These are phyloP conservation scores for Saccharomycopsis hybrid DNA, from an alignment of 1,139 yeast genomes.

Conservation along the genomic window DNA sequence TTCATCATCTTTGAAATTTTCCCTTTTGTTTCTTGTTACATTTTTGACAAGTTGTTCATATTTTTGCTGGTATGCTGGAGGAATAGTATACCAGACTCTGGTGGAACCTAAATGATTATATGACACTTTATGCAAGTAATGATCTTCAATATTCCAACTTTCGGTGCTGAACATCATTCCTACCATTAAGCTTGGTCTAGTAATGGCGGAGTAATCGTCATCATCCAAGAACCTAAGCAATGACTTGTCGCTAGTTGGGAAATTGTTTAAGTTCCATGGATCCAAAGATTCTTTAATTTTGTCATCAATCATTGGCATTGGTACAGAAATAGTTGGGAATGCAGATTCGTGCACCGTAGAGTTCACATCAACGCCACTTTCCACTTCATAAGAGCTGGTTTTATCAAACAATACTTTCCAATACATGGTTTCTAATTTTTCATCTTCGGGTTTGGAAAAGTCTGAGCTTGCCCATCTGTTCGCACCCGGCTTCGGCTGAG, in stretches of 20 bases:
- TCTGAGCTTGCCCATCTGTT: not conserved
- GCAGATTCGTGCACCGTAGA: constrained; percentile 44
- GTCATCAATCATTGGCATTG: constrained; percentile 16
- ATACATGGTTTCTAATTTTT: constrained; percentile 39
- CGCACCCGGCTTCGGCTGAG: too few relatives aligned
- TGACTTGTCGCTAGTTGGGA: constrained; percentile 54
- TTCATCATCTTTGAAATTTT: constrained; percentile 22
- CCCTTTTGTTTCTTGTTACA: constrained; percentile 21
- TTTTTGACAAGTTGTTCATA: constrained; percentile 46
- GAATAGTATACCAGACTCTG: constrained; percentile 75
- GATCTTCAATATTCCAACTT: constrained; percentile 76
- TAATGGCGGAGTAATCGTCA: constrained; percentile 39
- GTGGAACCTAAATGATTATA: constrained; percentile 66
- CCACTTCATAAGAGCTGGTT: constrained; percentile 38
- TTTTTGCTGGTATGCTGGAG: constrained; percentile 57
- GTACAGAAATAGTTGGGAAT: constrained; percentile 32
- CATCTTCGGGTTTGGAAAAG: constrained; percentile 19
- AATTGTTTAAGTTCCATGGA: constrained; percentile 69
- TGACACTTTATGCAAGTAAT: constrained; percentile 58
- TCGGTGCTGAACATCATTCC: constrained; percentile 68
- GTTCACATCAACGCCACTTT: constrained; percentile 42
- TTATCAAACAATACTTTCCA: constrained; percentile 39
- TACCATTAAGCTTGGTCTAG: constrained; percentile 44
- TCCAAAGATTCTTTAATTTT: constrained; percentile 19
- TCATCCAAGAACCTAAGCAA: constrained; percentile 37